Conservation (phyloP, 2,329 filamentous ascomycete genomes). For the Alternaria infectoria region DNA sequence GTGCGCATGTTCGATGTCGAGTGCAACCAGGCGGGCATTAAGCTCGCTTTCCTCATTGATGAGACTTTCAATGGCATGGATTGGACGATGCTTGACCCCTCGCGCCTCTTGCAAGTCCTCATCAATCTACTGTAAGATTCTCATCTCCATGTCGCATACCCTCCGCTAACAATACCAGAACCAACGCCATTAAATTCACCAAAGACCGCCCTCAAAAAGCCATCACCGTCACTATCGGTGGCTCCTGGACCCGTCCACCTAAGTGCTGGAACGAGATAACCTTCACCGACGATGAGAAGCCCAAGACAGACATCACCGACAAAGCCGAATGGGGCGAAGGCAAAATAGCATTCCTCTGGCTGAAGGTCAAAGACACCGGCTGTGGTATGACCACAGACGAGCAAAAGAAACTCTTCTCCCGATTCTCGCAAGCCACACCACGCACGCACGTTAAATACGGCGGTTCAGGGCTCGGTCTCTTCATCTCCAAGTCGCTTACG, state of each 20-base stretch:
- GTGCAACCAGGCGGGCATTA: constrained; percentile 43
- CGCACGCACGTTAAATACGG: constrained; percentile 49
- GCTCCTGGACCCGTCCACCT: constrained; percentile 25
- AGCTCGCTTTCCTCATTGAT: constrained; percentile 47
- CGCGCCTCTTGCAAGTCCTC: constrained; percentile 33
- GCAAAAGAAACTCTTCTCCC: constrained; percentile 40
- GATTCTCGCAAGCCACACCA: constrained; percentile 40
- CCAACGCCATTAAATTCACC: constrained; percentile 45
- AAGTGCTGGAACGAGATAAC: constrained; percentile 22
- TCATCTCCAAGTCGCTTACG: constrained; percentile 48
- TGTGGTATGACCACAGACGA: constrained; percentile 48
- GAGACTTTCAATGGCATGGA: constrained; percentile 48
- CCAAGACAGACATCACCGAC: constrained; percentile 9
- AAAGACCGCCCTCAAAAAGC: constrained; percentile 41
- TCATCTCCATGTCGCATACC: constrained; percentile 21
- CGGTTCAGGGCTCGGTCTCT: constrained; percentile 51
- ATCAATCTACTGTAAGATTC: constrained; percentile 35
- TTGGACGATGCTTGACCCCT: constrained; percentile 40
- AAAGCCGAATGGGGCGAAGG: constrained; percentile 41
- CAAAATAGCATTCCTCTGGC: constrained; percentile 42
- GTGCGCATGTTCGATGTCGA: constrained; percentile 40
- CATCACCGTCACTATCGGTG: constrained; percentile 49
- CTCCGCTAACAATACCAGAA: constrained; percentile 34
- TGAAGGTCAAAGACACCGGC: constrained; percentile 49
- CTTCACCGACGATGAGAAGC: constrained; percentile 18